Evolutionary conservation across 225 moss, liverwort and hornwort genomes (phyloP).

Genomic region (Physcomitrium patens): DNA sequence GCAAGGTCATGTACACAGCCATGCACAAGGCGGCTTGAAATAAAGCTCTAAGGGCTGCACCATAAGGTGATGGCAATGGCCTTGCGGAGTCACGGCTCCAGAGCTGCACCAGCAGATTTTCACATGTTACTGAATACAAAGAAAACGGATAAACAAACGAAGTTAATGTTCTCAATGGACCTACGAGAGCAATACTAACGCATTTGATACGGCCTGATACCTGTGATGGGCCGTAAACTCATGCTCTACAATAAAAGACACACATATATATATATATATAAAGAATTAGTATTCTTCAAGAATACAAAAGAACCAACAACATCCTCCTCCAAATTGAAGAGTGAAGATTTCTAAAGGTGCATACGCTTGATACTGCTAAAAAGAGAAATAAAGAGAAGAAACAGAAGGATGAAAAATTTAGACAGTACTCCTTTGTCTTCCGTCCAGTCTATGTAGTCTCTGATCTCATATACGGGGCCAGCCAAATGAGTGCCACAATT

Average conservation of each 20-base stretch:
- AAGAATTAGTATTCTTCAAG: too few species aligned
- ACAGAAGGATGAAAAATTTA: neutral
- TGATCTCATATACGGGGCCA: slow-evolving; percentile 87
- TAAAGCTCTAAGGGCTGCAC: slow-evolving; percentile 54
- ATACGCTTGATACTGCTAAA: neutral
- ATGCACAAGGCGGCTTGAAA: slow-evolving; percentile 55
- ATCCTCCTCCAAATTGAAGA: too few species aligned
- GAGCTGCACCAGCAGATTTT: slow-evolving; percentile 41
- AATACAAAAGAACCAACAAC: neutral
- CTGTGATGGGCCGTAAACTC: neutral
- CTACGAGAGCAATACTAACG: neutral
- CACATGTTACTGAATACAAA: neutral
- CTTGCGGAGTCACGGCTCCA: slow-evolving; percentile 60
- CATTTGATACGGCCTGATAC: neutral
- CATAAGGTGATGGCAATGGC: slow-evolving; percentile 58
- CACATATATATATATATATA: too few species aligned
- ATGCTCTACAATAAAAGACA: neutral
- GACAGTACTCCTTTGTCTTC: slow-evolving; percentile 71
- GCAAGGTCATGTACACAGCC: slow-evolving; percentile 51
- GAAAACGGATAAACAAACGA: neutral
- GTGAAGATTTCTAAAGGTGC: neutral
- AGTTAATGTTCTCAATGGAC: neutral
- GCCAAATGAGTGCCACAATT: slow-evolving; percentile 94
- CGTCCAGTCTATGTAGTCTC: slow-evolving; percentile 79
- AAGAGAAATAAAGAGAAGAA: neutral